Evolutionary conservation across 2,329 filamentous ascomycete species (phyloP).

Genomic region (Monosporascus sp.): DNA sequence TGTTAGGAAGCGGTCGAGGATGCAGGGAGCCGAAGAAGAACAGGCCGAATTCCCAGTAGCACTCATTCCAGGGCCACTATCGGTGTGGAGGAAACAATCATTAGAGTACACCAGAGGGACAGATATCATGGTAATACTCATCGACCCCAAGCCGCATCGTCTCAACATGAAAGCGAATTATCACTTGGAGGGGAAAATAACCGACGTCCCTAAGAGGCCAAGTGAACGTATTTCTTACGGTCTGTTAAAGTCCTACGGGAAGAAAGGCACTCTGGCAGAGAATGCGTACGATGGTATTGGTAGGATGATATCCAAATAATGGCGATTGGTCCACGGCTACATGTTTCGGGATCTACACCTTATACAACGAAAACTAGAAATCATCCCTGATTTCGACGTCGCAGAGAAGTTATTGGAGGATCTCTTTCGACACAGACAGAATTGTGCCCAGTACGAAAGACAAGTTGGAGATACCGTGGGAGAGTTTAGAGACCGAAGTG

Average conservation of each 20-base stretch:
- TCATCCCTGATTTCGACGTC: conserved; percentile 1
- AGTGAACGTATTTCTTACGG: not conserved
- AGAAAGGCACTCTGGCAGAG: not conserved
- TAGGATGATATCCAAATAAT: not conserved
- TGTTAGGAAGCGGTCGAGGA: not conserved
- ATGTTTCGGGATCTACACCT: not conserved
- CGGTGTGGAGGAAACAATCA: not conserved
- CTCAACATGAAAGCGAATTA: not conserved
- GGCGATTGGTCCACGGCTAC: conserved; percentile 1
- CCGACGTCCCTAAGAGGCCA: not conserved
- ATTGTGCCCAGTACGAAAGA: not conserved
- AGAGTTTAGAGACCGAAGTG: not conserved
- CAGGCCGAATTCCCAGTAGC: not conserved
- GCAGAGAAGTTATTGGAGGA: conserved; percentile 2
- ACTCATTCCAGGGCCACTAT: conserved; percentile 2
- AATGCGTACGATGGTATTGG: not conserved
- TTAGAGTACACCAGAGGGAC: not conserved
- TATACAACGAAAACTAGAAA: not conserved
- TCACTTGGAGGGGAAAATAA: not conserved
- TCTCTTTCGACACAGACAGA: conserved; percentile 2
- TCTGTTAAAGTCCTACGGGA: not conserved
- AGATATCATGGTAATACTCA: not conserved
- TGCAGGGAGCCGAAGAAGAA: not conserved
- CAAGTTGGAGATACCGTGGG: not conserved
- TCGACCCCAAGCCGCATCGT: not conserved